These are phyloP conservation scores for Pythium periplocum DNA, from an alignment of 352 stramenopile genomes.

Conservation along the genomic window DNA sequence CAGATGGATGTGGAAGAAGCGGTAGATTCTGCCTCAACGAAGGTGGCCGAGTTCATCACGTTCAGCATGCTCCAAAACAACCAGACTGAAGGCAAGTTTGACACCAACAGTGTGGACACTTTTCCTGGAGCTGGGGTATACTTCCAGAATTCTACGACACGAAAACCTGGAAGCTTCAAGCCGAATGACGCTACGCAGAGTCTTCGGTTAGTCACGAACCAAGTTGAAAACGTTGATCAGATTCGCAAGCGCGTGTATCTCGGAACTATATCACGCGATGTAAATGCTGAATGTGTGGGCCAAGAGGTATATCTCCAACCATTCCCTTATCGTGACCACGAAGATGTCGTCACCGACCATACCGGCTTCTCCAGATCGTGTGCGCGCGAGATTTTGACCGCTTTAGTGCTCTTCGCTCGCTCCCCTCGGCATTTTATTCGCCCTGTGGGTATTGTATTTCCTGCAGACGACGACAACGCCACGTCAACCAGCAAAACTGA, in stretches of 20 bases:
- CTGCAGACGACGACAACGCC: slow-evolving; percentile 23
- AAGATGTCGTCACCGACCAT: slow-evolving; percentile 40
- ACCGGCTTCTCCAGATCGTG: slow-evolving; percentile 45
- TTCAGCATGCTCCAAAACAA: too few relatives aligned
- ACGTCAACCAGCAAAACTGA: too few relatives aligned
- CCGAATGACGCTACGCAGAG: not conserved
- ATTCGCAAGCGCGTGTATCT: slow-evolving; percentile 72
- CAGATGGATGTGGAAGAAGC: too few relatives aligned
- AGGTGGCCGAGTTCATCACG: too few relatives aligned
- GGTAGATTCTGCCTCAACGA: too few relatives aligned
- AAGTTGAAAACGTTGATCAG: slow-evolving; percentile 34
- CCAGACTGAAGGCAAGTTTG: too few relatives aligned
- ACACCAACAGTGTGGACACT: too few relatives aligned
- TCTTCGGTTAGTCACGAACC: not conserved
- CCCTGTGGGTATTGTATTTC: slow-evolving; percentile 68
- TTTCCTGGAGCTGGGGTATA: too few relatives aligned
- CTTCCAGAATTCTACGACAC: too few relatives aligned
- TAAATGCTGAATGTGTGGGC: slow-evolving; percentile 10
- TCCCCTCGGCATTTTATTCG: slow-evolving; percentile 51
- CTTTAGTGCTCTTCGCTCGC: slow-evolving; percentile 35
- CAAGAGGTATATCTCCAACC: slow-evolving; percentile 65
- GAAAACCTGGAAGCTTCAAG: too few relatives aligned
- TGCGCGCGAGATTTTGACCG: slow-evolving; percentile 46
- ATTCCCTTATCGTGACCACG: slow-evolving; percentile 71
- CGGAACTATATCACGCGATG: slow-evolving; percentile 29